Conservation (phyloP, 345 rosid species). For the Hypericum perforatum region DNA sequence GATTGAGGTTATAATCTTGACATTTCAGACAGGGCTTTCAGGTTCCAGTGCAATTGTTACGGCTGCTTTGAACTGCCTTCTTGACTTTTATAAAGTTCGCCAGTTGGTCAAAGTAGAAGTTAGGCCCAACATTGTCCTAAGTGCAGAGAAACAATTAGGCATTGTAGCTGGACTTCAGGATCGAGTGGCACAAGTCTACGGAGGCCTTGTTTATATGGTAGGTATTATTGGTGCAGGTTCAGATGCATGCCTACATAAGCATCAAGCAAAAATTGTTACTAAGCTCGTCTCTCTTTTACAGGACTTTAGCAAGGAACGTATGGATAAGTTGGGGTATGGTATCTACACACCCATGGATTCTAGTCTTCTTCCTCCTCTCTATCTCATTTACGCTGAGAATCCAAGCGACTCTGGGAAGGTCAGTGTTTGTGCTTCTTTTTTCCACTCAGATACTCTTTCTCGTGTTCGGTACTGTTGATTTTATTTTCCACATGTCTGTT, state of each 20-base stretch:
- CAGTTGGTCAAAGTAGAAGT: slow-evolving; percentile 58
- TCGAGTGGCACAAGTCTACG: slow-evolving; percentile 91
- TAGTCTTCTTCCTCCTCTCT: slow-evolving; percentile 72
- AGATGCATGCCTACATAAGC: not conserved
- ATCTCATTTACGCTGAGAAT: slow-evolving; percentile 84
- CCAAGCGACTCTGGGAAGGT: slow-evolving; percentile 99
- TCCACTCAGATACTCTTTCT: not conserved
- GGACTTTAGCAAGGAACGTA: slow-evolving; percentile 74
- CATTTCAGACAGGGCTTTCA: slow-evolving; percentile 84
- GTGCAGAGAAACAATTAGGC: slow-evolving; percentile 80
- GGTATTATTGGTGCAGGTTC: slow-evolving; percentile 8
- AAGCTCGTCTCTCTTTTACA: slow-evolving; percentile 14
- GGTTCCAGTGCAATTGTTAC: slow-evolving; percentile 96
- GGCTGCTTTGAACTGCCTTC: slow-evolving; percentile 85
- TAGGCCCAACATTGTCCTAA: slow-evolving; percentile 66
- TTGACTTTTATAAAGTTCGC: slow-evolving; percentile 78
- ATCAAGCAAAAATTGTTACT: slow-evolving; percentile 1
- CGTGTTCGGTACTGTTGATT: not conserved
- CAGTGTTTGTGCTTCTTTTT: slow-evolving; percentile 2
- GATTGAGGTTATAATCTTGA: slow-evolving; percentile 14
- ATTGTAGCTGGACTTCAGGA: slow-evolving; percentile 98
- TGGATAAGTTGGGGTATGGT: slow-evolving; percentile 83
- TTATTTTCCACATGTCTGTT: not conserved
- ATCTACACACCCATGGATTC: slow-evolving; percentile 70
- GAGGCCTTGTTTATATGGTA: slow-evolving; percentile 96